Evolutionary conservation across 2,329 filamentous ascomycete species (phyloP).

Genomic region (Colletotrichum tropicale): DNA sequence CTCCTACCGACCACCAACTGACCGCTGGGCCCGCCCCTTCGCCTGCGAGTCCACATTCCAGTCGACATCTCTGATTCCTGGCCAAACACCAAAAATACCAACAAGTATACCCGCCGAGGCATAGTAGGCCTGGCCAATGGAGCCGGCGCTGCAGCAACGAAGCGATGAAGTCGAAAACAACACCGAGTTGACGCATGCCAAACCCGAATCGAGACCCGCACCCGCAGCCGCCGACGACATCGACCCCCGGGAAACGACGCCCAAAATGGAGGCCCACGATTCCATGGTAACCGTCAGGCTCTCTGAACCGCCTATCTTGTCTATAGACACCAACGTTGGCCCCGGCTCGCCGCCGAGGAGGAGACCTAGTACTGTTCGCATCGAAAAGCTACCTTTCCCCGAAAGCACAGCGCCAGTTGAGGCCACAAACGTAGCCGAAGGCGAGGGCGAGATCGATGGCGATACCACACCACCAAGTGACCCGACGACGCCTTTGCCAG

Average conservation of each 20-base stretch:
- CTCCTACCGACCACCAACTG: background rate
- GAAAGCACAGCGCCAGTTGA: background rate
- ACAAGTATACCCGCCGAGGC: background rate
- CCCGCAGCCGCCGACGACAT: background rate
- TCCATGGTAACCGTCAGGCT: conserved; percentile 81
- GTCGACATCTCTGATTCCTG: background rate
- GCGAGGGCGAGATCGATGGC: conserved; percentile 10
- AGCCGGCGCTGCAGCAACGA: conserved; percentile 19
- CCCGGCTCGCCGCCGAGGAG: conserved; percentile 9
- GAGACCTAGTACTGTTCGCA: conserved; percentile 20
- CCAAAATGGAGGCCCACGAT: conserved; percentile 50
- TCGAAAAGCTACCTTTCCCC: conserved; percentile 13
- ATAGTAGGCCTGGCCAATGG: conserved; percentile 14
- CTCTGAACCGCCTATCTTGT: conserved; percentile 64
- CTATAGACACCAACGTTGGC: conserved; percentile 50
- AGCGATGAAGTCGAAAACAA: conserved; percentile 13
- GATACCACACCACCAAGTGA: conserved; percentile 22
- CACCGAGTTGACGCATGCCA: conserved; percentile 16
- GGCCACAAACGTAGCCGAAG: background rate
- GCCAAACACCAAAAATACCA: conserved; percentile 1
- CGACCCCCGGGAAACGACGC: conserved; percentile 15
- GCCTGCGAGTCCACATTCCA: conserved; percentile 15
- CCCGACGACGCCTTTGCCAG: conserved; percentile 30
- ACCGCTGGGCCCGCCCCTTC: background rate
- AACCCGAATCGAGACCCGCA: conserved; percentile 13